These are phyloP conservation scores for Fusarium mangiferae DNA, from an alignment of 2,329 filamentous ascomycete species.

Conservation along the genomic window DNA sequence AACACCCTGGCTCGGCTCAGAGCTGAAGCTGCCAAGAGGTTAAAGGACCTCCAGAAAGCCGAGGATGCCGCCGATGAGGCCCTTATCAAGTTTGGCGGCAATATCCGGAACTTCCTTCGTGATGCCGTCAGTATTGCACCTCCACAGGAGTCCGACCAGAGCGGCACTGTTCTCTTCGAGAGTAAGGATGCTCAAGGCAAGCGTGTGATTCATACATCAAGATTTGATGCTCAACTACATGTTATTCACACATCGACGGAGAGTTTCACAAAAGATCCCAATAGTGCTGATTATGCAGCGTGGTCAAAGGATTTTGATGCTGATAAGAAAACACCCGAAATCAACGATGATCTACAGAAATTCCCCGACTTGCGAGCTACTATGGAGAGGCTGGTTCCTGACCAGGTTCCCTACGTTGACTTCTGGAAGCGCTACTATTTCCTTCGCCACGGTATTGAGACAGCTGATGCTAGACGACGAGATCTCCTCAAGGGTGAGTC, in stretches of 20 bases:
- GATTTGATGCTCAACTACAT: slow-evolving; percentile 95
- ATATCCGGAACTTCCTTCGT: slow-evolving; percentile 86
- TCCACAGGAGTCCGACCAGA: slow-evolving; percentile 65
- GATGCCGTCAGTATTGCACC: slow-evolving; percentile 92
- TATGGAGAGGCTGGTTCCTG: slow-evolving; percentile 97
- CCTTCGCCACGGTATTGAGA: slow-evolving; percentile 89
- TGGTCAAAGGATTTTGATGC: slow-evolving; percentile 83
- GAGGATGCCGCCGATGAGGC: slow-evolving; percentile 98
- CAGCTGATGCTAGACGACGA: slow-evolving; percentile 86
- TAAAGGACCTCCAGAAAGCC: slow-evolving; percentile 89
- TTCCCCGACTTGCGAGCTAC: slow-evolving; percentile 86
- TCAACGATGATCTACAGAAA: slow-evolving; percentile 83
- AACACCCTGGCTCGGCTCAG: slow-evolving; percentile 81
- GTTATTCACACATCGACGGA: slow-evolving; percentile 89
- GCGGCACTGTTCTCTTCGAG: slow-evolving; percentile 84
- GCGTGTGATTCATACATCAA: slow-evolving; percentile 91
- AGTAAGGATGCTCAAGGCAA: slow-evolving; percentile 91
- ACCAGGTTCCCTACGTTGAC: slow-evolving; percentile 84
- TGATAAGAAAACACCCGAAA: slow-evolving; percentile 84
- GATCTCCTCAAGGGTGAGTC: slow-evolving; percentile 88
- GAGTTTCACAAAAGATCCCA: slow-evolving; percentile 84
- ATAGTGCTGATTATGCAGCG: slow-evolving; percentile 75
- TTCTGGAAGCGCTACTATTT: slow-evolving; percentile 99
- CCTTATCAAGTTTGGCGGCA: slow-evolving; percentile 88
- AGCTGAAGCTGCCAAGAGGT: slow-evolving; percentile 79